These are phyloP conservation scores for Lachnellula subtilissima DNA, from an alignment of 2,329 filamentous ascomycete species.

Conservation along the genomic window DNA sequence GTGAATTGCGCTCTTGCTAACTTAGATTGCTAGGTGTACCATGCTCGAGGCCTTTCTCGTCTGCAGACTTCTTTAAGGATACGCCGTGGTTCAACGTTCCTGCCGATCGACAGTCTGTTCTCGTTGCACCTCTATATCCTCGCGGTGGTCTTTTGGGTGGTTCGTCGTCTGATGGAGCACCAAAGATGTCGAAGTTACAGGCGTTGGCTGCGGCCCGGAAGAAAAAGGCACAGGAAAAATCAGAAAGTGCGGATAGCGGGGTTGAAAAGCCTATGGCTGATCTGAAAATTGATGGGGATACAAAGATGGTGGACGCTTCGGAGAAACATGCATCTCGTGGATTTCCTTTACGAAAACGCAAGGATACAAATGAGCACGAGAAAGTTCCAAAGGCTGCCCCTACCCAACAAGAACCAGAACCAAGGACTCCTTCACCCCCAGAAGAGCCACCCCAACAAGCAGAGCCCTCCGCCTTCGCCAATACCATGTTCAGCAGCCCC, in stretches of 20 bases:
- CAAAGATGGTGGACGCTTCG: neutral
- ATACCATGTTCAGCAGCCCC: slow-evolving; percentile 39
- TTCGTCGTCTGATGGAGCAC: slow-evolving; percentile 48
- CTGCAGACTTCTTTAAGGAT: slow-evolving; percentile 69
- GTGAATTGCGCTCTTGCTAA: neutral
- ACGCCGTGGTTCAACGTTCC: slow-evolving; percentile 81
- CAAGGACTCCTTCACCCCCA: slow-evolving; percentile 1
- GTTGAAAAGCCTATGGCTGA: slow-evolving; percentile 27
- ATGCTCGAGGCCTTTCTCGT: slow-evolving; percentile 35
- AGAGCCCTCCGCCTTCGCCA: slow-evolving; percentile 36
- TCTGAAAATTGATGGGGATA: slow-evolving; percentile 11
- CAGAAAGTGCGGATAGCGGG: slow-evolving; percentile 17
- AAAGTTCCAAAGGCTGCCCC: slow-evolving; percentile 18
- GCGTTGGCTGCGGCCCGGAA: slow-evolving; percentile 81
- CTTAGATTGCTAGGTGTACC: neutral
- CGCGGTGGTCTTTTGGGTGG: slow-evolving; percentile 74
- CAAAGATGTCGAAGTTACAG: slow-evolving; percentile 84
- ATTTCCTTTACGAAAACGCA: slow-evolving; percentile 30
- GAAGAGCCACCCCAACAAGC: slow-evolving; percentile 25
- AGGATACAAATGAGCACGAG: slow-evolving; percentile 30
- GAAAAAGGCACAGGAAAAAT: slow-evolving; percentile 69
- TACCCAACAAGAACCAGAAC: slow-evolving; percentile 6
- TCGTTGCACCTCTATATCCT: slow-evolving; percentile 55
- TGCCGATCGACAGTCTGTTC: slow-evolving; percentile 56
- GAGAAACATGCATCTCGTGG: slow-evolving; percentile 15